These are phyloP conservation scores for Pseudodiploospora longispora DNA, from an alignment of 2,329 filamentous ascomycete genomes.

Conservation along the genomic window DNA sequence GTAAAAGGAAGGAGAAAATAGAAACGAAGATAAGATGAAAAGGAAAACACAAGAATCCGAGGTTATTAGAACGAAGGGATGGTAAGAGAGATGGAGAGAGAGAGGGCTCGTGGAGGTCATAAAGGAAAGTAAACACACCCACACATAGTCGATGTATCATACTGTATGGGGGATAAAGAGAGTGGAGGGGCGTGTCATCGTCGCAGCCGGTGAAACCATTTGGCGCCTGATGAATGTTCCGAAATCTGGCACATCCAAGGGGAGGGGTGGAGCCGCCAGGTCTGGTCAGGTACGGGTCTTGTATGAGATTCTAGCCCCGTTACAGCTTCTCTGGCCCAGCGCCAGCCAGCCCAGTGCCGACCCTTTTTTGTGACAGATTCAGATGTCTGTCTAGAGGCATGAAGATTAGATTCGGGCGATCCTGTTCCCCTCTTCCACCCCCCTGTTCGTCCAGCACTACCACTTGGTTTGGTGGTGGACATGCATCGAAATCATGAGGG, in stretches of 20 bases:
- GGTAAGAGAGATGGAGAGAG: too few species aligned
- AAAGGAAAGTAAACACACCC: too few species aligned
- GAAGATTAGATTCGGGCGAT: too few species aligned
- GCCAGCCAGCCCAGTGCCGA: conserved; percentile 1
- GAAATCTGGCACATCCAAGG: background rate
- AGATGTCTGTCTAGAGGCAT: background rate
- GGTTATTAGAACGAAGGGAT: conserved; percentile 7
- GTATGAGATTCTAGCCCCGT: conserved; percentile 19
- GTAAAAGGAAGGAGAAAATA: conserved; percentile 21
- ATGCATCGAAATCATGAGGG: too few species aligned
- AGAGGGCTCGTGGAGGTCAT: too few species aligned
- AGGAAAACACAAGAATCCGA: conserved; percentile 13
- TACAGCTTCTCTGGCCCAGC: conserved; percentile 14
- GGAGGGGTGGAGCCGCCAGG: background rate
- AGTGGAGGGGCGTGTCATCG: too few species aligned
- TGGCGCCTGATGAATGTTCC: background rate
- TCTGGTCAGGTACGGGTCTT: conserved; percentile 6
- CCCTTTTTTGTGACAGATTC: conserved; percentile 11
- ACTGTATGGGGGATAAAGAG: too few species aligned
- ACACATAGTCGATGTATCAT: too few species aligned
- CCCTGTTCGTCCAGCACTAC: too few species aligned
- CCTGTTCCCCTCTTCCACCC: too few species aligned
- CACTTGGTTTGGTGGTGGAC: too few species aligned
- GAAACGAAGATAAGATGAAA: conserved; percentile 21
- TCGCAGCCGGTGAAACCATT: background rate